These are phyloP conservation scores for Clarireedia hainanense DNA, from an alignment of 2,329 filamentous ascomycete species.

Conservation along the genomic window DNA sequence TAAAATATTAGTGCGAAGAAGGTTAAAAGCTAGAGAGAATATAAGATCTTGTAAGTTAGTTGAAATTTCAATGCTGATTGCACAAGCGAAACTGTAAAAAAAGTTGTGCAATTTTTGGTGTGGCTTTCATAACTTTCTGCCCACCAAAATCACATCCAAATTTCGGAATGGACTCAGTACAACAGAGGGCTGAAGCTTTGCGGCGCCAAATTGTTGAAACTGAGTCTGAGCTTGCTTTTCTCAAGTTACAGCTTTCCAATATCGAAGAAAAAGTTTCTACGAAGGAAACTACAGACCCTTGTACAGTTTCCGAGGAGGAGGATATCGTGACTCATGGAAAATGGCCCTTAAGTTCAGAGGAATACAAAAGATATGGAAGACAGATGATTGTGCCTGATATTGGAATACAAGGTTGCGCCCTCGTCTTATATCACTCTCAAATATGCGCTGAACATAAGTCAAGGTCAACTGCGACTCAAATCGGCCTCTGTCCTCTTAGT, in stretches of 20 bases:
- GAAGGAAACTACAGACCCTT: background rate
- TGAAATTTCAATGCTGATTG: background rate
- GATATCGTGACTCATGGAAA: slow-evolving; percentile 27
- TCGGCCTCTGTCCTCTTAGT: slow-evolving; percentile 68
- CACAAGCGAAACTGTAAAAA: background rate
- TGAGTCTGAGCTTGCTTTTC: slow-evolving; percentile 39
- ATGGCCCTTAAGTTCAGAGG: slow-evolving; percentile 64
- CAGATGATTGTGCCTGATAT: slow-evolving; percentile 84
- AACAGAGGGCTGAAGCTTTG: slow-evolving; percentile 32
- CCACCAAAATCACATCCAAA: background rate
- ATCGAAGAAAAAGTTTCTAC: slow-evolving; percentile 12
- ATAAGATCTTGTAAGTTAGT: background rate
- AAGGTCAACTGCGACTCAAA: slow-evolving; percentile 70
- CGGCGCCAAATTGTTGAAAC: slow-evolving; percentile 39
- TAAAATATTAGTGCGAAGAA: background rate
- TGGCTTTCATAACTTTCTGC: background rate
- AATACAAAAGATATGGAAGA: slow-evolving; percentile 81
- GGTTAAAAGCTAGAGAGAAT: background rate
- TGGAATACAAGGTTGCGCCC: slow-evolving; percentile 58
- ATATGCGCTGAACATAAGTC: background rate
- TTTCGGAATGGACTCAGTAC: slow-evolving; percentile 32
- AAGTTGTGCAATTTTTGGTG: background rate
- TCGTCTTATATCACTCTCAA: background rate
- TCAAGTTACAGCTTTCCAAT: slow-evolving; percentile 38
- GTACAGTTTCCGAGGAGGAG: background rate